Conservation (phyloP, 2,329 filamentous ascomycete species). For the Aspergillus clavatus region DNA sequence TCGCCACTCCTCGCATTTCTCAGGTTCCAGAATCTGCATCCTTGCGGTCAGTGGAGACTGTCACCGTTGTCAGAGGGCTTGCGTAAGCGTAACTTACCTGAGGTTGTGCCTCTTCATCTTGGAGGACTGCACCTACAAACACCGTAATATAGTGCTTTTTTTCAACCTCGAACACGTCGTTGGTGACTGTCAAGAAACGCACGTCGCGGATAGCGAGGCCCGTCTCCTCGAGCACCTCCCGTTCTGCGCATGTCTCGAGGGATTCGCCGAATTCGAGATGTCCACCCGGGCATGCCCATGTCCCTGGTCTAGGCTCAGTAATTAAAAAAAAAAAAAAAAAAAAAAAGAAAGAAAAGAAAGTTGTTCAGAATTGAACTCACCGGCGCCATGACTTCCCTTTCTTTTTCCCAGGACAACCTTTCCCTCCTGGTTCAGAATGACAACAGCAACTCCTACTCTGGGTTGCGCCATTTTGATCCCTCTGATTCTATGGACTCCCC, state of each 20-base stretch:
- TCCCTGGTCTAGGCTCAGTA: slow-evolving; percentile 42
- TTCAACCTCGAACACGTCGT: slow-evolving; percentile 58
- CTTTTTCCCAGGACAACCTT: slow-evolving; percentile 47
- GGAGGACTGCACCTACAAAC: slow-evolving; percentile 56
- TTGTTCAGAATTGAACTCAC: no score
- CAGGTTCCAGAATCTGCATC: slow-evolving; percentile 37
- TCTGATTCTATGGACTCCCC: no score
- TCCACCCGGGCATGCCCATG: slow-evolving; percentile 66
- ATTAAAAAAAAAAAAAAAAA: background rate
- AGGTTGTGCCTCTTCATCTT: slow-evolving; percentile 47
- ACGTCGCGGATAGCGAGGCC: slow-evolving; percentile 53
- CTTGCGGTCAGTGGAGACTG: background rate
- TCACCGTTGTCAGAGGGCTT: no score
- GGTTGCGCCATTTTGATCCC: no score
- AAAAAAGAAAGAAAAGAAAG: background rate
- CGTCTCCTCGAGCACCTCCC: slow-evolving; percentile 69
- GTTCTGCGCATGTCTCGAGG: slow-evolving; percentile 56
- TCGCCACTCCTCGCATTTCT: slow-evolving; percentile 54
- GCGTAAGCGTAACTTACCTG: slow-evolving; percentile 42
- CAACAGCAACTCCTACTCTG: slow-evolving; percentile 47
- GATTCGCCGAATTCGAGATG: slow-evolving; percentile 68
- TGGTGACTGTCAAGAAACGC: slow-evolving; percentile 58
- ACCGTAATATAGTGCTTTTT: slow-evolving; percentile 70
- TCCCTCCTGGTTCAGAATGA: slow-evolving; percentile 40
- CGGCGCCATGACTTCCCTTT: slow-evolving; percentile 45